Base-by-base conservation (phyloP, 2,329 filamentous ascomycete species). In the Aspergillus niger region DNA sequence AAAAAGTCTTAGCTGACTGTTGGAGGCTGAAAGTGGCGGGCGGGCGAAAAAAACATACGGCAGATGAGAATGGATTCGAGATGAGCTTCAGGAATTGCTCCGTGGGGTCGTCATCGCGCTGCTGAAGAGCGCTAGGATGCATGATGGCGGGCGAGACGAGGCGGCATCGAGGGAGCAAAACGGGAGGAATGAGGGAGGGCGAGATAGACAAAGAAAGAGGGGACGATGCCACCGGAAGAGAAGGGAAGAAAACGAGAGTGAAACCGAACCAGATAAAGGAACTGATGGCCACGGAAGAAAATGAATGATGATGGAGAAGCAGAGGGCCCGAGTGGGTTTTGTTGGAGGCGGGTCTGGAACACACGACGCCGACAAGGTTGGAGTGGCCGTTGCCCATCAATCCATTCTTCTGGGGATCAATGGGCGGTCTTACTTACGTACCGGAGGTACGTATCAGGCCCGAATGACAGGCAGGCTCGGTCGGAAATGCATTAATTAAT, bases 61-160 rank as follows among this genome's bases (percentile, higher is more conserved):
- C 66, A 53, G 79, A 76, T 57, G 76, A 73, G 64, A 80, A 82
- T 2, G 80, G 79, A 63, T 81, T 72, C 57, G 77, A 71, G 30
- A 82, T 76, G 47, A 82, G 71, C 20, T 75, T 60, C 56, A 82
- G 70, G 56, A 81, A 78, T 61, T 78, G 67, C 41, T 80, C 76
- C 15, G 70, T 63, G 48, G 67, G 68, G 41, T 70, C 66, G 41
- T 70, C 66, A 20, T 68, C 64, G 55, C 72, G 70, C 55, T 61
- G 61, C 63, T 63, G 60, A 36, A 72, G 65, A 61, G 60, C 63
- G 62, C 62, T 62, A 60, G 51, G 54, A 67, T 71, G 65, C 72
- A 75, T 75, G 38, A 57, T 68, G 65, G 50, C 49, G 26, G 38
- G 43, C 53, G 62, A 57, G 59, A 59, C 57, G 65, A 55, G 38